Percentiles rank a stretch among this genome's conserved stretches.
Conservation (phyloP, 2,329 filamentous ascomycete genomes). For the Colletotrichum euphorbiae region DNA sequence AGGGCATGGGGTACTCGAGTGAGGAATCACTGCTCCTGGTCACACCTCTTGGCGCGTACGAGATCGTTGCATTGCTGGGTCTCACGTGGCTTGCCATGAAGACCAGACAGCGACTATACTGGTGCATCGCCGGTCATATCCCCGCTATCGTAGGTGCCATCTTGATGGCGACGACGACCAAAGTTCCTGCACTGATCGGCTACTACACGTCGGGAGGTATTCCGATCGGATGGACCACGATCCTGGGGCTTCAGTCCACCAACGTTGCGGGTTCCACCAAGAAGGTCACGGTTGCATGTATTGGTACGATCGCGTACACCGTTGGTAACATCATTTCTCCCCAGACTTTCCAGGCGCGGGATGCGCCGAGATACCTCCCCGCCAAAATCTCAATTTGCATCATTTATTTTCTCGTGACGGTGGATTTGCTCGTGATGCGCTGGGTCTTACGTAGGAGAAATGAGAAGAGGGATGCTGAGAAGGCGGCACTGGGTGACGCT, state of each 20-base stretch:
- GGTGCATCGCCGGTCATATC: slow-evolving; percentile 42
- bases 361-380: slow-evolving; percentile 64
- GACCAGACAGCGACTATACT: slow-evolving; percentile 52
- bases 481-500: slow-evolving; percentile 63
- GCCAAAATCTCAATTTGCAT: slow-evolving; percentile 67
- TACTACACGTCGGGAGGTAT: slow-evolving; percentile 74
- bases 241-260: slow-evolving; percentile 41
- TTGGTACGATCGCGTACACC: slow-evolving; percentile 68
- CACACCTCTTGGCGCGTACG: slow-evolving; percentile 73
- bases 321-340: slow-evolving; percentile 67
- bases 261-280: slow-evolving; percentile 57
- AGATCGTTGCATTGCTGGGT: slow-evolving; percentile 67
- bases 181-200: slow-evolving; percentile 68
- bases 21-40: slow-evolving; percentile 74
- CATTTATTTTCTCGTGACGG: slow-evolving; percentile 64
- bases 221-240: slow-evolving; percentile 61
- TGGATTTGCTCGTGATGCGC: slow-evolving; percentile 53
- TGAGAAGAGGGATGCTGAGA: slow-evolving; percentile 41
- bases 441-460: slow-evolving; percentile 51
- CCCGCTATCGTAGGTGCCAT: slow-evolving; percentile 50
- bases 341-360: slow-evolving; percentile 62
- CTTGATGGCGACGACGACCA: slow-evolving; percentile 45
- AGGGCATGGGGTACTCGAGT: slow-evolving; percentile 71
- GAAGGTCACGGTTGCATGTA: slow-evolving; percentile 68
- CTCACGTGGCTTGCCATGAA: slow-evolving; percentile 41